Percentiles rank a stretch among this genome's conserved stretches.
Evolutionary conservation across 495 filamentous ascomycete species (phyloP).

Genomic region (Aspergillus haitiensis): DNA sequence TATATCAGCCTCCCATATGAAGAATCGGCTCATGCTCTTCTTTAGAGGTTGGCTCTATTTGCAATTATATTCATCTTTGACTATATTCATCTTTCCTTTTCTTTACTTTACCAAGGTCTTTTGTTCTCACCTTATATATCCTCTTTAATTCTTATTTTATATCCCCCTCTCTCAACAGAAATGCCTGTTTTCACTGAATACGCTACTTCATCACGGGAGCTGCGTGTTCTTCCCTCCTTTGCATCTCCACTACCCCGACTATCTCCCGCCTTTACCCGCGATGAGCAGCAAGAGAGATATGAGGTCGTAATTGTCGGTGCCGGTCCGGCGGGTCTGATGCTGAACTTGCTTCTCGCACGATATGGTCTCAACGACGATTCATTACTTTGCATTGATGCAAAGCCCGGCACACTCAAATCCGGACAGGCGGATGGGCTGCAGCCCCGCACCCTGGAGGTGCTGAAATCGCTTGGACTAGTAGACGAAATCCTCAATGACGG

Average conservation of each 20-base stretch:
- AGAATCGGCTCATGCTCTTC: not conserved
- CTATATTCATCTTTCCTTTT: not conserved
- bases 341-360: conserved; percentile 47
- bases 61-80: too few relatives aligned
- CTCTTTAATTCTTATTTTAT: not conserved
- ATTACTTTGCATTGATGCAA: conserved; percentile 50
- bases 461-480: conserved; percentile 44
- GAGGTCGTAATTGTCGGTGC: conserved; percentile 49
- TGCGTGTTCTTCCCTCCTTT: conserved; percentile 44
- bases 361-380: conserved; percentile 47
- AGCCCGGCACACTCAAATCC: conserved; percentile 41
- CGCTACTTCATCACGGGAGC: conserved; percentile 38
- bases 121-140: too few relatives aligned
- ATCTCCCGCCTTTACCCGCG: conserved; percentile 20
- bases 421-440: conserved; percentile 68
- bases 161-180: not conserved
- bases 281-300: conserved; percentile 30
- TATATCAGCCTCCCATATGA: not conserved
- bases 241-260: conserved; percentile 45
- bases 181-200: conserved; percentile 52
- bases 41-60: not conserved
- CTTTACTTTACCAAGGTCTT: not conserved
- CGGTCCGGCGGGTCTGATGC: conserved; percentile 52
- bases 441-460: conserved; percentile 64
- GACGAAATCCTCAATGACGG: conserved; percentile 43